phyloP scores from a whole-genome alignment of 495 filamentous ascomycete species.

The Niebla homalea region DNA sequence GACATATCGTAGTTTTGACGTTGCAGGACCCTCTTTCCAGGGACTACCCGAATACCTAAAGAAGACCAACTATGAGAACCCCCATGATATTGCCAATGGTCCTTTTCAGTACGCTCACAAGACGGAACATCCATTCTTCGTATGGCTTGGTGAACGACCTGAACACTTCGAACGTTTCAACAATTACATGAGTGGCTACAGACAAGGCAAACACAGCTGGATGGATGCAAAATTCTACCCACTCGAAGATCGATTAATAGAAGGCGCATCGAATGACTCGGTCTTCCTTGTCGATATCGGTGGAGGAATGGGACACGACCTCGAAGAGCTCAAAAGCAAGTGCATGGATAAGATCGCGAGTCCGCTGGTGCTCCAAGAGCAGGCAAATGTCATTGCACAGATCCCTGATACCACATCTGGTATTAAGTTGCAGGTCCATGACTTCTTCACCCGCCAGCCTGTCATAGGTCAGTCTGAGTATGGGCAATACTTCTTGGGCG shows the following conservation, averaged over 20 bases:
- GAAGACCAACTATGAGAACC: conserved; percentile 19
- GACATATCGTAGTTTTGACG: conserved; percentile 5
- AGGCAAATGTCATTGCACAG: too few species aligned
- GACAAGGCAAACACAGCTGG: conserved; percentile 32
- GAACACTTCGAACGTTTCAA: conserved; percentile 17
- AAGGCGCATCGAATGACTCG: conserved; percentile 3
- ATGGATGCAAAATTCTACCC: conserved; percentile 35
- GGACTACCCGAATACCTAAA: conserved; percentile 22
- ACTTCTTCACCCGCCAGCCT: conserved; percentile 42
- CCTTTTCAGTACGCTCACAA: conserved; percentile 23
- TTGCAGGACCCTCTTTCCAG: conserved; percentile 18
- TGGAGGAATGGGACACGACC: conserved; percentile 37
- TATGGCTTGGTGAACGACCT: conserved; percentile 18
- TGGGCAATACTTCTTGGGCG: too few species aligned
- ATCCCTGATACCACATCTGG: too few species aligned
- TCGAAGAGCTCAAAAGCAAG: conserved; percentile 28
- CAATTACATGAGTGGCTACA: conserved; percentile 31
- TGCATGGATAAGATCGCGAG: too few species aligned
- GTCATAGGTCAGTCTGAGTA: conserved; percentile 13
- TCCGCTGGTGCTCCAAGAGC: too few species aligned
- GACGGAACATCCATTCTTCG: conserved; percentile 19
- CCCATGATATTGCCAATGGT: conserved; percentile 17
- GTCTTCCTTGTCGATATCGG: conserved; percentile 43
- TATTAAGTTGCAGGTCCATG: too few species aligned
- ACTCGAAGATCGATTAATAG: conserved; percentile 23